Evolutionary conservation across 2,329 filamentous ascomycete species (phyloP), one percentile per base, ranked within the genome.

Genomic region (Raffaelea ambrosiae): DNA sequence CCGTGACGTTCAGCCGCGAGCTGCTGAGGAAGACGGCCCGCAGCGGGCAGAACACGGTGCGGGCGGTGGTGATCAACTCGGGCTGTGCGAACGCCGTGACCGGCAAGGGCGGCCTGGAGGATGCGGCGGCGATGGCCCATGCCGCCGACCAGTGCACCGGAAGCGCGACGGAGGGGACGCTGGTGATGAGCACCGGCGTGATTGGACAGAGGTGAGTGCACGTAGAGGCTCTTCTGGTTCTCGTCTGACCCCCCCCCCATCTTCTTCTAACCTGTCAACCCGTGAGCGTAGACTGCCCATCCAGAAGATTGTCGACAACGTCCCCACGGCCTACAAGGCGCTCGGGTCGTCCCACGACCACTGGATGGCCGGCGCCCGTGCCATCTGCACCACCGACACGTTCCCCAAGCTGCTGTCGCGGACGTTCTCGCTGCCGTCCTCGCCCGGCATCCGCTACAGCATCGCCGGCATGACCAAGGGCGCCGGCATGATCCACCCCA

Each of bases 161-260:
- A 14, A 13, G 7, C 26, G 33, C 11, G 11, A 19, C 13, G 18
- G 47, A 23, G 35, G 72, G 72, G 55, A 93, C 88, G n/a, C 74
- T 98, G 43, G 91, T 97, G 52, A 97, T 98, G 93, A 96, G 89
- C 64, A 98, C 93, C 2, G 93, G 93, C 47, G 93, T 98, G 40
- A 98, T 98, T 62, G 93, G 93, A 9, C 91, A 97, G 67, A 82
- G 87, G 83, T 84, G 63, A 54, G 67, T 54, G 66, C 54, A 31
- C 5, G 3, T n/a, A 33, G 18, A 5, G 31, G 11, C 7, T 23
- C 20, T 43, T 47, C 53, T 48, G 48, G 14, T 18, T 35, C 11
- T 42, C 40, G 18, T 40, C 26, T 3, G 23, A 11, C 29, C 5
- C 23, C 11, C 41, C n/a, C 19, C 26, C 29, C n/a, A 22, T n/a